Conservation (phyloP, 2,329 filamentous ascomycete genomes). For the Calonectria crousiana region DNA sequence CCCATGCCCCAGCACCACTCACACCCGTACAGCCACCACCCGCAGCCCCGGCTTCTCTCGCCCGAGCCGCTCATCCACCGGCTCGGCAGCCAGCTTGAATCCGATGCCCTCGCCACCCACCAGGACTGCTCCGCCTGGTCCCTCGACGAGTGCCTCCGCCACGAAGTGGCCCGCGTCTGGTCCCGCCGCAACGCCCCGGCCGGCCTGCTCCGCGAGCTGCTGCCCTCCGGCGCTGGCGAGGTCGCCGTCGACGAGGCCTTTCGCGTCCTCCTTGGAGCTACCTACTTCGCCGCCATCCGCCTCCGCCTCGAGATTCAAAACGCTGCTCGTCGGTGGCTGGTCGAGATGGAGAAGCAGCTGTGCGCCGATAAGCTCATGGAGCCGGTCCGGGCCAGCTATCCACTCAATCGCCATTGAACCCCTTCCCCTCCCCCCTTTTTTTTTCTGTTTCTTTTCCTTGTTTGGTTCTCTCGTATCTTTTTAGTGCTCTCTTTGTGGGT, state of each 20-base stretch:
- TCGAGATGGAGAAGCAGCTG: slow-evolving; percentile 5
- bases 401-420: neutral
- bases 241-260: neutral
- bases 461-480: neutral
- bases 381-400: neutral
- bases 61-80: slow-evolving; percentile 13
- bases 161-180: slow-evolving; percentile 19
- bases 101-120: slow-evolving; percentile 8
- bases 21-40: neutral
- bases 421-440: neutral
- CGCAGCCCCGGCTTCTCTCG: neutral
- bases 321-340: slow-evolving; percentile 12
- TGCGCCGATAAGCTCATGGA: neutral
- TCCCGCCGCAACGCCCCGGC: slow-evolving; percentile 7
- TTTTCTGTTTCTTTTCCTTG: neutral
- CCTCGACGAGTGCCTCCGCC: slow-evolving; percentile 22
- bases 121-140: slow-evolving; percentile 1
- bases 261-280: slow-evolving; percentile 4
- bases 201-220: slow-evolving; percentile 6
- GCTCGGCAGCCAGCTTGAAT: slow-evolving; percentile 16
- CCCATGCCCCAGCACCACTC: neutral
- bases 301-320: slow-evolving; percentile 10
- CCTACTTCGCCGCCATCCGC: slow-evolving; percentile 16
- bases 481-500: neutral
- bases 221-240: neutral